Evolutionary conservation across 1,284 basidiomycete species (phyloP).

Genomic region (Cystobasidiaceae sp.): DNA sequence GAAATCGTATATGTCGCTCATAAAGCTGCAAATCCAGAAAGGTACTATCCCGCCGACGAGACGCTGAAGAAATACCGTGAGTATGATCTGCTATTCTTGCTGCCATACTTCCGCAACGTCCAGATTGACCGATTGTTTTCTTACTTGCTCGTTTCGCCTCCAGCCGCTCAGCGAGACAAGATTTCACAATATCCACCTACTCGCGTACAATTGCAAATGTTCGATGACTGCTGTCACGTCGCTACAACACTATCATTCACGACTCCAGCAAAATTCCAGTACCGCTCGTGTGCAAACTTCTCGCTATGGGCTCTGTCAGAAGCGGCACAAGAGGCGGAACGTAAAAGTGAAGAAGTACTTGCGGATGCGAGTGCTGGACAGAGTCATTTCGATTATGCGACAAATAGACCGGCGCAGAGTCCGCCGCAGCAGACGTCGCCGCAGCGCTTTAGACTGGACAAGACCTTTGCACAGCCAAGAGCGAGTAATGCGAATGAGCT

Average conservation of each 20-base stretch:
- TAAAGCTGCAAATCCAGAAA: slow-evolving; percentile 50
- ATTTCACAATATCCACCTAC: slow-evolving; percentile 50
- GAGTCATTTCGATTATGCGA: slow-evolving; percentile 21
- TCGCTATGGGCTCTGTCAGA: slow-evolving; percentile 36
- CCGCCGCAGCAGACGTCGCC: slow-evolving; percentile 15
- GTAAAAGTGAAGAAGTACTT: slow-evolving; percentile 1
- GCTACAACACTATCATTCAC: slow-evolving; percentile 48
- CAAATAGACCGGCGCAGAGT: neutral
- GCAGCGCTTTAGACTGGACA: slow-evolving; percentile 5
- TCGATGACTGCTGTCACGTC: slow-evolving; percentile 49
- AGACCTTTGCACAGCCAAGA: too few relatives aligned
- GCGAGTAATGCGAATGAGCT: too few relatives aligned
- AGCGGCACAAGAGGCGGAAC: slow-evolving; percentile 23
- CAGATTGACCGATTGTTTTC: neutral
- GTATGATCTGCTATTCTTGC: too few relatives aligned
- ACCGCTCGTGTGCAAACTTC: slow-evolving; percentile 38
- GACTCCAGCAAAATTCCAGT: slow-evolving; percentile 44
- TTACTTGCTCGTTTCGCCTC: neutral
- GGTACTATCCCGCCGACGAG: slow-evolving; percentile 46
- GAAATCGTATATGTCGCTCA: slow-evolving; percentile 52
- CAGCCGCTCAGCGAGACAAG: slow-evolving; percentile 43
- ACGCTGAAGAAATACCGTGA: slow-evolving; percentile 47
- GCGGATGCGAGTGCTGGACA: neutral
- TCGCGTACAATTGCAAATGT: slow-evolving; percentile 51
- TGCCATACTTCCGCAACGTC: neutral